Evolutionary conservation across 176 grass and related monocot genomes (phyloP), one percentile per base, ranked within the genome.

Genomic region (Paspalum notatum): DNA sequence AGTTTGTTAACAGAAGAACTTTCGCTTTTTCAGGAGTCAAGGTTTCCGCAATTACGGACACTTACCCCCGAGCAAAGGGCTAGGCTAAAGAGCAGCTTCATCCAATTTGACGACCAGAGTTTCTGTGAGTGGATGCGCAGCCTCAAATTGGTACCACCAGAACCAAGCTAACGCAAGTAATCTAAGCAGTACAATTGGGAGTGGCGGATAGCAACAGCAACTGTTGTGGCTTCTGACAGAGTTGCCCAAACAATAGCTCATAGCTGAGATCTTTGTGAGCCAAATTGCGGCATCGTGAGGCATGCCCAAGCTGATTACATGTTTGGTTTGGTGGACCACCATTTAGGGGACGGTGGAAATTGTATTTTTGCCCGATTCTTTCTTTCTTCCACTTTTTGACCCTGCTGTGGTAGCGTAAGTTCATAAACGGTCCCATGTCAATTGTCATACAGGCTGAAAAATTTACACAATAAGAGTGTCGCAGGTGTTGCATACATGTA

Each of bases 41-140:
- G 96, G 78, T 99, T 99, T 81, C 90, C 93, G 17, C 96, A 95
- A 50, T 51, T 99, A 52, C 81, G 87, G 58, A 82, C 84, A 0
- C 88, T 99, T 62, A 82, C 78, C 65, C 84, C 84, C 53, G 90
- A 95, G 7, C 92, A 88, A 67, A 95, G 96, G 76, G 65, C 86
- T 63, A 84, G 58, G 76, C 76, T 99, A 58, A 99, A 93, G 83
- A 95, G 93, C 86, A 95, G 90, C 82, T 99, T 99, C 86, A 79
- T 99, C 82, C 88, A 91, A 43, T 99, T 95, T 1, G 96, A 99
- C 22, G 96, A 95, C 60, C 80, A 85, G 66, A 99, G 96, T 68
- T 93, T 99, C 82, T 99, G 92, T 8, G 96, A 99, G 90, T 99
- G 96, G 96, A 99, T 99, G 96, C 90, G 90, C 66, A 99, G 89